Evolutionary conservation across 345 rosid species (phyloP).

Genomic region (Euphorbia lathyris): DNA sequence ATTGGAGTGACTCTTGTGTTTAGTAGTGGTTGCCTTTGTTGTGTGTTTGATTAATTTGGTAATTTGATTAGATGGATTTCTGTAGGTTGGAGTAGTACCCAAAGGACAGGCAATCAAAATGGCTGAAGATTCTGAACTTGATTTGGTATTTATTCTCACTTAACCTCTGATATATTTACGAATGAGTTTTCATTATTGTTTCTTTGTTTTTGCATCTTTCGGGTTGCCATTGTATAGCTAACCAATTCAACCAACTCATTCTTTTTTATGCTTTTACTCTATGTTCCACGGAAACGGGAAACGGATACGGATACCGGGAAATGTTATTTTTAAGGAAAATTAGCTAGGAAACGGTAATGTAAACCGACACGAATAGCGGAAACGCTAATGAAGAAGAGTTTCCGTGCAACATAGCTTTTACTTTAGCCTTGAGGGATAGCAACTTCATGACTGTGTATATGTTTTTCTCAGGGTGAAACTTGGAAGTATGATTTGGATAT

Average conservation of each 20-base stretch:
- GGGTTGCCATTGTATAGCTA: not conserved
- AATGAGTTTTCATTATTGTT: not conserved
- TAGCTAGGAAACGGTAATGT: too few species aligned
- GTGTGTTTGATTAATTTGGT: not conserved
- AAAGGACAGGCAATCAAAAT: conserved; percentile 68
- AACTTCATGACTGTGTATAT: not conserved
- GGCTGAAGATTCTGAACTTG: conserved; percentile 86
- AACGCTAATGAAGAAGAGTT: too few species aligned
- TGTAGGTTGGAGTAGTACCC: conserved; percentile 79
- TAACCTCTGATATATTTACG: not conserved
- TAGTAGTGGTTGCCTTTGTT: not conserved
- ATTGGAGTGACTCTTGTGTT: not conserved
- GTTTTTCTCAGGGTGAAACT: too few species aligned
- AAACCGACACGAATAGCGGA: too few species aligned
- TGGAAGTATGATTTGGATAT: not conserved
- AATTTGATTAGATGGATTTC: conserved; percentile 2
- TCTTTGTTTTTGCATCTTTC: not conserved
- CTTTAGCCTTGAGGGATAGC: not conserved
- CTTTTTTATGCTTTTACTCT: too few species aligned
- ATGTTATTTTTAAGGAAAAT: too few species aligned
- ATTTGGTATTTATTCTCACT: conserved; percentile 52
- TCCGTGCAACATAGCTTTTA: not conserved
- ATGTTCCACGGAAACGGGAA: too few species aligned
- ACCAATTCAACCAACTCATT: not conserved
- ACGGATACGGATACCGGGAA: too few species aligned